Evolutionary conservation across 345 rosid genomes (phyloP), one percentile per base, ranked within the genome.

Genomic region (Leavenworthia alabamica): DNA sequence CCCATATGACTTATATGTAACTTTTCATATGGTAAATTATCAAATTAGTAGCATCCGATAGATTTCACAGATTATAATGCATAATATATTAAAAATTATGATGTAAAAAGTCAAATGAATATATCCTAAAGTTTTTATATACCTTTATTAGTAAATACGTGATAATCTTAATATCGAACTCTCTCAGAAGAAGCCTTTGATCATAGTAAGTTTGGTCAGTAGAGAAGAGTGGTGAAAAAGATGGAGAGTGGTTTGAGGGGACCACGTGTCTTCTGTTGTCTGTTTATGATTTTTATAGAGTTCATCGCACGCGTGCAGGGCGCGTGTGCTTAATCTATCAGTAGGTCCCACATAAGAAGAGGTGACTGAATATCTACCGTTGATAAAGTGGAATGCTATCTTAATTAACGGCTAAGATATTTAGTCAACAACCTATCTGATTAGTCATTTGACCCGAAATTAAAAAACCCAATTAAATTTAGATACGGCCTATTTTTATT

Each of bases 391-490:
- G 42, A 28, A 22, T 48, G 24, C 11, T 36, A 49, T 57, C 48
- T 41, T 56, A 67, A 73, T 74, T 0, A 36, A 82, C 76, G 81
- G 80, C 3, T 2, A 0, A 0, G 4, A 8, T 57, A 12, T n/a
- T 0, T 10, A 63, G 85, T 84, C 85, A 82, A 78, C 79, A 64
- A 56, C 53, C 56, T 55, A 56, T 71, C 75, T 71, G 27, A 79
- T 71, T 72, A 58, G 82, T 68, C 53, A 58, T 62, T 79, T 69
- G 77, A 78, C 81, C 68, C 7, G 51, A 27, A 19, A 44, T 20
- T 2, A 53, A 73, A 56, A 60, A 74, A 60, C 70, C 57, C 49
- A 43, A 58, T 62, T 56, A 49, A 43, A 58, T 62, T 62, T 56
- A 49, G 54, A 57, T 32, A 43, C 66, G 23, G 55, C 70, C 40